Conservation (phyloP, 768 basidiomycete genomes). For the Sarcomyxa edulis region DNA sequence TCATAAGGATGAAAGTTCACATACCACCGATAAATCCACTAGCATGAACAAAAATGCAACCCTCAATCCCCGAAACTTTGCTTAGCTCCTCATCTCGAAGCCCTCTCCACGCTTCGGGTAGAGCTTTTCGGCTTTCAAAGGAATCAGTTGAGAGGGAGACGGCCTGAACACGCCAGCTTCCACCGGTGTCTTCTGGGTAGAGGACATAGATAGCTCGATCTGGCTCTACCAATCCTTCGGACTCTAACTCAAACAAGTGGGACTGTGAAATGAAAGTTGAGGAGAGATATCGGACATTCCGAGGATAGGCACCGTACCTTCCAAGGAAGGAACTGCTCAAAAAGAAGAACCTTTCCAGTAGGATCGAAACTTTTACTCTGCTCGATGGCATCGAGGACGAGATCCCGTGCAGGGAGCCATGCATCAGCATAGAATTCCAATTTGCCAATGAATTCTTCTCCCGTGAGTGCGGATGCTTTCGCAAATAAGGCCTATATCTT, state of each 20-base stretch:
- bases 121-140: slow-evolving; percentile 86
- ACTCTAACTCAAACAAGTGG: slow-evolving; percentile 86
- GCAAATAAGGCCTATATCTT: slow-evolving; percentile 57
- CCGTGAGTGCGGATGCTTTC: slow-evolving; percentile 77
- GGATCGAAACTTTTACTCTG: slow-evolving; percentile 59
- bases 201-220: slow-evolving; percentile 76
- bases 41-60: slow-evolving; percentile 90
- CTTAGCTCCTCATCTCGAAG: slow-evolving; percentile 81
- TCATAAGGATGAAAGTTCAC: slow-evolving; percentile 19
- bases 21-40: slow-evolving; percentile 94
- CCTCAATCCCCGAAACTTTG: slow-evolving; percentile 66
- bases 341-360: slow-evolving; percentile 72
- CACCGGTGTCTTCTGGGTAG: slow-evolving; percentile 77
- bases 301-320: slow-evolving; percentile 47
- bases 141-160: slow-evolving; percentile 78
- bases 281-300: neutral
- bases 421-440: slow-evolving; percentile 81
- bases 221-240: slow-evolving; percentile 38
- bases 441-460: slow-evolving; percentile 76
- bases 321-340: slow-evolving; percentile 82
- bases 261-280: slow-evolving; percentile 10
- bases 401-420: slow-evolving; percentile 88
- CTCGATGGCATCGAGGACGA: slow-evolving; percentile 58
- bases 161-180: slow-evolving; percentile 90
- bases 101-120: slow-evolving; percentile 94